These are phyloP conservation scores for Perilla frutescens DNA, from an alignment of 257 asterid species.

Conservation along the genomic window DNA sequence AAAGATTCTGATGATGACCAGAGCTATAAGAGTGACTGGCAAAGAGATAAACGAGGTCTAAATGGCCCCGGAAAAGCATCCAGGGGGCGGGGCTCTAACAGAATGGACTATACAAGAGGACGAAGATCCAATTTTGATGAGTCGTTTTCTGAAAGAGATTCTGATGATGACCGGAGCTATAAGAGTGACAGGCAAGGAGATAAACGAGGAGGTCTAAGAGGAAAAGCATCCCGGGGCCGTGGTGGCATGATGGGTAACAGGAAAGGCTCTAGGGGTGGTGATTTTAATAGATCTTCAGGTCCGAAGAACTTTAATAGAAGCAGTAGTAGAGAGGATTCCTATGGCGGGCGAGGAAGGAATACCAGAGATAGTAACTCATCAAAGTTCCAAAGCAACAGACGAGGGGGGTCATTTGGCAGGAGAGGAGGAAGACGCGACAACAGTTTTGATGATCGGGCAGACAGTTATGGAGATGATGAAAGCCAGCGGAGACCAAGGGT, in stretches of 20 bases:
- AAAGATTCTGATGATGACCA: conserved; percentile 52
- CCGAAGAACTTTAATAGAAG: conserved; percentile 45
- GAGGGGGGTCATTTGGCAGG: conserved; percentile 50
- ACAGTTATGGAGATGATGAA: conserved; percentile 57
- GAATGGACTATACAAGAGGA: conserved; percentile 41
- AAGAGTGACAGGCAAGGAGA: conserved; percentile 36
- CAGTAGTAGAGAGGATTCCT: conserved; percentile 39
- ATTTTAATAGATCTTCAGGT: conserved; percentile 49
- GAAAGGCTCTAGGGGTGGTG: conserved; percentile 39
- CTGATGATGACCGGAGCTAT: conserved; percentile 47
- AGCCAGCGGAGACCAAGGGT: conserved; percentile 60
- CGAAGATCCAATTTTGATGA: conserved; percentile 41
- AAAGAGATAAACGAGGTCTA: conserved; percentile 43
- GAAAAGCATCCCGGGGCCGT: conserved; percentile 23
- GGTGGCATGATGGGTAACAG: conserved; percentile 36
- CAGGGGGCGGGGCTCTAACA: conserved; percentile 38
- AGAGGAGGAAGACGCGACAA: conserved; percentile 52
- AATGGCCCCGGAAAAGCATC: conserved; percentile 28
- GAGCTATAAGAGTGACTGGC: conserved; percentile 37
- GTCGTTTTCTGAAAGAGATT: conserved; percentile 52
- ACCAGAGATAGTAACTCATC: conserved; percentile 36
- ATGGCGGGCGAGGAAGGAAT: conserved; percentile 35
- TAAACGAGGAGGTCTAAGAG: too few relatives aligned
- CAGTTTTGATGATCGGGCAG: conserved; percentile 42
- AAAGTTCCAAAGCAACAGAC: conserved; percentile 41